phyloP scores from a whole-genome alignment of 352 stramenopile genomes.

The Globisporangium heterothallicum region DNA sequence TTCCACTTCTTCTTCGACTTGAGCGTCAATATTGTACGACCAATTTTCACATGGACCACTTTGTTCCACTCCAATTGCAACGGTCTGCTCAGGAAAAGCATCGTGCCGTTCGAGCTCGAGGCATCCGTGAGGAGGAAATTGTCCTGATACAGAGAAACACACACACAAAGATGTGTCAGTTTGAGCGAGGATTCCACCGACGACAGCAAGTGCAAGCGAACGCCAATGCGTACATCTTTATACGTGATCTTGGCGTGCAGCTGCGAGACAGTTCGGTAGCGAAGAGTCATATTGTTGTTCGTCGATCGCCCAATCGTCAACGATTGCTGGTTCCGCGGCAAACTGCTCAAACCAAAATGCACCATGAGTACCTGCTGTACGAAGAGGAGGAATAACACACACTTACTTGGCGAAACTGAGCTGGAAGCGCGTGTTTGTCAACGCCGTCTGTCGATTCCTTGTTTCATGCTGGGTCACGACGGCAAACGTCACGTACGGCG shows the following conservation, averaged over 20 bases:
- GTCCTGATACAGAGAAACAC: constrained; percentile 30
- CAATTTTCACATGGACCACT: constrained; percentile 78
- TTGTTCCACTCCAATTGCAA: constrained; percentile 83
- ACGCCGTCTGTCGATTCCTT: constrained; percentile 65
- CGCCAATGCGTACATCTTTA: constrained; percentile 55
- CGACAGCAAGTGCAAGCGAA: background rate
- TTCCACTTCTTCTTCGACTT: constrained; percentile 84
- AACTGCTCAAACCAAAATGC: constrained; percentile 21
- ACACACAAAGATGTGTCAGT: too few species aligned
- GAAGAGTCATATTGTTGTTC: constrained; percentile 82
- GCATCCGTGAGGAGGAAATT: constrained; percentile 76
- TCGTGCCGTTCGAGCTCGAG: constrained; percentile 78
- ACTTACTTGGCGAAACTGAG: constrained; percentile 88
- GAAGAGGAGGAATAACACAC: background rate
- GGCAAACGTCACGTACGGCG: constrained; percentile 88
- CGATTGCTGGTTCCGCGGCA: constrained; percentile 62
- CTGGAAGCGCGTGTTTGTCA: constrained; percentile 91
- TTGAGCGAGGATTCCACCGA: too few species aligned
- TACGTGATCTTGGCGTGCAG: constrained; percentile 80
- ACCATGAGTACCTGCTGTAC: background rate
- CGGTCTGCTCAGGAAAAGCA: constrained; percentile 77
- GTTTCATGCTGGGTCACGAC: constrained; percentile 89
- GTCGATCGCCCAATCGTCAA: constrained; percentile 77
- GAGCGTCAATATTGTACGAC: constrained; percentile 76
- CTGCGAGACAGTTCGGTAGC: constrained; percentile 82